These are phyloP conservation scores for Ambrosiella xylebori DNA, from an alignment of 2,329 filamentous ascomycete species.

Conservation along the genomic window DNA sequence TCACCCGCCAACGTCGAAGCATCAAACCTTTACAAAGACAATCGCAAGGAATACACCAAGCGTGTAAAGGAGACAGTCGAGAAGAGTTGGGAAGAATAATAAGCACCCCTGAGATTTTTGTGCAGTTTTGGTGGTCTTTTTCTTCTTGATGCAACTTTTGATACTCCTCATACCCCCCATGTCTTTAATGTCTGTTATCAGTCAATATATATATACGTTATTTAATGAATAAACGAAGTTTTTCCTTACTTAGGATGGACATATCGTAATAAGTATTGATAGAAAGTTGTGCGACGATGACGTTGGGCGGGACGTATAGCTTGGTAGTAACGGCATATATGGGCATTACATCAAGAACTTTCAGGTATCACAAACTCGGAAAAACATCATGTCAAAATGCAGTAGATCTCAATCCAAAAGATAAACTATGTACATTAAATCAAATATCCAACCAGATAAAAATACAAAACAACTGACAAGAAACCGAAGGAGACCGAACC, in stretches of 20 bases:
- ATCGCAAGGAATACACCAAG: conserved; percentile 91
- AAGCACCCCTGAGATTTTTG: not conserved
- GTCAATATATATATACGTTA: not conserved
- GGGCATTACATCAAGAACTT: too few species aligned
- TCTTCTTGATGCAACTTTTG: not conserved
- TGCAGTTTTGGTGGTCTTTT: not conserved
- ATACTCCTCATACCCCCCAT: not conserved
- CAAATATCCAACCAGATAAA: not conserved
- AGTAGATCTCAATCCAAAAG: not conserved
- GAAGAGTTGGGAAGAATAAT: conserved; percentile 93
- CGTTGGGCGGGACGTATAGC: too few species aligned
- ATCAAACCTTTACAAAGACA: conserved; percentile 96
- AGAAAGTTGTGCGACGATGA: too few species aligned
- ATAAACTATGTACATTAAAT: not conserved
- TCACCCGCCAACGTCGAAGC: conserved; percentile 96
- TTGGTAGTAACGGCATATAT: too few species aligned
- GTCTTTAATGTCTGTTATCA: not conserved
- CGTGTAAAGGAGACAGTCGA: conserved; percentile 90
- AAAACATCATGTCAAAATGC: too few species aligned
- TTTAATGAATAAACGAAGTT: not conserved
- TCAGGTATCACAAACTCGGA: too few species aligned
- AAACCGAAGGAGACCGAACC: not conserved
- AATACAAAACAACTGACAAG: not conserved
- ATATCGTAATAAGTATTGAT: too few species aligned
- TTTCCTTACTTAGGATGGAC: not conserved